These are phyloP conservation scores for Ophiocordyceps camponoti-saundersi DNA, from an alignment of 2,329 filamentous ascomycete species.

Conservation along the genomic window DNA sequence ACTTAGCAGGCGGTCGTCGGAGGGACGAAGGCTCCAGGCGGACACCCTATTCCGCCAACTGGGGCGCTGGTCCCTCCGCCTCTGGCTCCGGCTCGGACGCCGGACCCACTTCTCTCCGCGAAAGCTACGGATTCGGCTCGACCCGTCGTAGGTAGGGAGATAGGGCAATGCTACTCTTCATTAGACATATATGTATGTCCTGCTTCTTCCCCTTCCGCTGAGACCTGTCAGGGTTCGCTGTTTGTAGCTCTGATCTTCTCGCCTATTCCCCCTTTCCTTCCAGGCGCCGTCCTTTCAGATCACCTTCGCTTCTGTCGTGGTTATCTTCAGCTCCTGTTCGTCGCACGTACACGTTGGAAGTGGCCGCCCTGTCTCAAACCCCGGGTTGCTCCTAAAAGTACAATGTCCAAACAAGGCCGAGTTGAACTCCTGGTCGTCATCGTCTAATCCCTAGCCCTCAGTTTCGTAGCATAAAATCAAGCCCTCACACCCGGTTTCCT, in stretches of 20 bases:
- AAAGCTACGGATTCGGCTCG: constrained; percentile 59
- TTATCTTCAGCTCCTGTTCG: constrained; percentile 2
- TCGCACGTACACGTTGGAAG: constrained; percentile 8
- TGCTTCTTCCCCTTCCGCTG: not conserved
- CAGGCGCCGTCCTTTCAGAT: constrained; percentile 1
- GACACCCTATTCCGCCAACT: constrained; percentile 15
- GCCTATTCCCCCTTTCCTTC: constrained; percentile 4
- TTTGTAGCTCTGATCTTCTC: constrained; percentile 1
- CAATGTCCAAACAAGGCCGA: constrained; percentile 8
- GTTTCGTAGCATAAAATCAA: not conserved
- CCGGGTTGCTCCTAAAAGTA: constrained; percentile 7
- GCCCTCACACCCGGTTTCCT: not conserved
- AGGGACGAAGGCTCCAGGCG: constrained; percentile 13
- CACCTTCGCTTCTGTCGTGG: not conserved
- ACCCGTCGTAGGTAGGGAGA: constrained; percentile 40
- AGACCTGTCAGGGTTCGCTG: not conserved
- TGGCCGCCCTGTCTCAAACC: constrained; percentile 1
- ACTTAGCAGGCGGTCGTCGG: constrained; percentile 38
- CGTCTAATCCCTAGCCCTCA: not conserved
- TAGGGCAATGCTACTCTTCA: constrained; percentile 10
- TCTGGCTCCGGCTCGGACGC: constrained; percentile 14
- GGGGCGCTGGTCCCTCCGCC: constrained; percentile 5
- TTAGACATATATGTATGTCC: not conserved
- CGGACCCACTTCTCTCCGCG: constrained; percentile 29
- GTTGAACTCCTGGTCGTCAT: not conserved